Evolutionary conservation across 1,284 basidiomycete species (phyloP).

Genomic region (Macrocystidia cucumis): DNA sequence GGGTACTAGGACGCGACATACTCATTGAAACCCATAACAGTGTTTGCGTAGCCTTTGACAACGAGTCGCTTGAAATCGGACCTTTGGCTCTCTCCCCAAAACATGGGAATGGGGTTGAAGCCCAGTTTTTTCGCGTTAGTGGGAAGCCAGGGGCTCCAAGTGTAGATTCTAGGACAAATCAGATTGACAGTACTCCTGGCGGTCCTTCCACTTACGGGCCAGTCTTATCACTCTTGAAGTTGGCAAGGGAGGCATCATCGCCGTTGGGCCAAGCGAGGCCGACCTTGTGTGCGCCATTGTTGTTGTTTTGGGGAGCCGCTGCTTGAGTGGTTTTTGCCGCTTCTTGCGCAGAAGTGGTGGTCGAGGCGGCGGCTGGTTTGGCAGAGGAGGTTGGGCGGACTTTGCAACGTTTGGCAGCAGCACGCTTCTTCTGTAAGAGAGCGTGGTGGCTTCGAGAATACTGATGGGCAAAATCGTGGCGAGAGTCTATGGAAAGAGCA

Average conservation of each 20-base stretch:
- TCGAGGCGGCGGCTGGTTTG: slow-evolving; percentile 5
- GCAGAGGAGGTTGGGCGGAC: slow-evolving; percentile 28
- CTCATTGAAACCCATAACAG: slow-evolving; percentile 68
- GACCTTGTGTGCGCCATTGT: slow-evolving; percentile 32
- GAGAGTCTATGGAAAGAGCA: slow-evolving; percentile 40
- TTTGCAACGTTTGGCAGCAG: slow-evolving; percentile 44
- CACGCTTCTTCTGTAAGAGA: slow-evolving; percentile 45
- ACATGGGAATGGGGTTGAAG: slow-evolving; percentile 53
- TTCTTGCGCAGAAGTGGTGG: slow-evolving; percentile 8
- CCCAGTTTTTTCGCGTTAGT: slow-evolving; percentile 28
- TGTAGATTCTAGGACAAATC: slow-evolving; percentile 61
- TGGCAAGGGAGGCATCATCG: slow-evolving; percentile 32
- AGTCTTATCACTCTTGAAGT: slow-evolving; percentile 37
- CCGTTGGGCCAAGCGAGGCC: slow-evolving; percentile 62
- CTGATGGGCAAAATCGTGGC: slow-evolving; percentile 30
- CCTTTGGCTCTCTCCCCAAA: slow-evolving; percentile 54
- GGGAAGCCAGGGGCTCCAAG: slow-evolving; percentile 44
- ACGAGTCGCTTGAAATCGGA: slow-evolving; percentile 35
- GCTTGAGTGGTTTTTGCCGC: slow-evolving; percentile 13
- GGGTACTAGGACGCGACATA: slow-evolving; percentile 22
- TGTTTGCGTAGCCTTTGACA: slow-evolving; percentile 38
- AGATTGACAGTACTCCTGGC: too few relatives aligned
- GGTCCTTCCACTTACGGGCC: slow-evolving; percentile 42
- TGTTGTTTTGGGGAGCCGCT: slow-evolving; percentile 4
- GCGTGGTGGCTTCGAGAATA: slow-evolving; percentile 29